Evolutionary conservation across 1,139 yeast species (phyloP), one percentile per base, ranked within the genome.

Genomic region (Geotrichum carabidarum): DNA sequence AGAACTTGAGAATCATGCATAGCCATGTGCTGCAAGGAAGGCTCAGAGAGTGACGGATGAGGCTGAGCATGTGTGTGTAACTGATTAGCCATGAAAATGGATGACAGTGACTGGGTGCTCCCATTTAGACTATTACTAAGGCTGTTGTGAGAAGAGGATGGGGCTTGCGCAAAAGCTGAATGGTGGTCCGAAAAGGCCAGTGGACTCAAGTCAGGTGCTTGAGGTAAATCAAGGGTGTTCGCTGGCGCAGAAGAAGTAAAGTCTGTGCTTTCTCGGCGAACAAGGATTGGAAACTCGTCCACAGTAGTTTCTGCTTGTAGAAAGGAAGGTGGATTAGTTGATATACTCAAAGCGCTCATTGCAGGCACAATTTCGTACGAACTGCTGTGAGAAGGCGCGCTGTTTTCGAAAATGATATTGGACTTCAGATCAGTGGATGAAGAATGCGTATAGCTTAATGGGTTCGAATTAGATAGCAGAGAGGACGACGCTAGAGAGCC

Each of bases 221-320:
- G 27, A 22, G 27, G 27, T 22, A 22, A 22, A 8, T 15, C 37
- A 11, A 22, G 51, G 41, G 15, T 48, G 47, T 12, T 43, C 15
- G 14, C 14, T 27, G 15, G 11, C 14, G 37, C 9, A 12, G 41
- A 14, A 6, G 15, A 27, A 11, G 34, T 12, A 8, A 38, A 22
- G 40, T 48, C 44, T 27, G 12, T 14, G 59, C 55, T 69, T 67
- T 60, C 73, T 61, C 63, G 71, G 61, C 65, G 76, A 62, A 60
- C 73, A 50, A 58, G 70, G 62, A 63, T 74, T 60, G 71, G 78
- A 63, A 60, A 77, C 65, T 69, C 72, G 68, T 70, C 79, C 60
- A 69, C 75, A 7, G 70, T 69, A 9, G 72, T 68, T 53, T 68
- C 70, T 31, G 64, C 70, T 49, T 68, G 68, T 42, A 69, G 58